Base-by-base conservation (phyloP, 2,329 filamentous ascomycete species). In the Xylariaceae sp. region DNA sequence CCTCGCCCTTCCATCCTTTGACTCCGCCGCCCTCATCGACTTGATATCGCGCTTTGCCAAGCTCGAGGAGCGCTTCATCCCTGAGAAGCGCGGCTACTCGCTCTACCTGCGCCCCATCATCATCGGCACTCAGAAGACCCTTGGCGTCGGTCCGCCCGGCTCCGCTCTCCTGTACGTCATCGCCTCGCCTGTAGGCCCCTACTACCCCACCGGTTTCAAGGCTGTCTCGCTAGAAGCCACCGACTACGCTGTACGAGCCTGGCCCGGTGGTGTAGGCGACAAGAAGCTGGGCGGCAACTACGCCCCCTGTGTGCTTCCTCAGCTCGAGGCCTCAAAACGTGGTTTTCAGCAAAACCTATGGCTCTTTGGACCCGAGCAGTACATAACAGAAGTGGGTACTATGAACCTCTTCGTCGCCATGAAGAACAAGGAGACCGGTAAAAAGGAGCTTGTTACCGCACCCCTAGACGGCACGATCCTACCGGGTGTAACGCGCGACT, bases 251-350 rank as follows among this genome's bases (percentile, higher is more conserved):
- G 91, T 96, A 59, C 90, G 94, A 63, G 94, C 94, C 54, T 99
- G 94, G 94, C 94, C 94, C 46, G 94, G 94, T 57, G 94, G 94
- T 70, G 92, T 96, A 34, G 94, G 94, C 65, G 91, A 97, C 78
- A 95, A 94, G 84, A 99, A 99, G 78, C 85, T 99, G 35, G 94
- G 94, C 59, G 94, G 92, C 68, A 99, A 99, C 81, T 99, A 99
- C 72, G 94, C 94, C n/a, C 94, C 94, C 4, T 97, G 94, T 77
- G 92, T 99, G 67, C 78, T 97, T n/a, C 94, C 94, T 19, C 94
- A 99, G 75, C 83, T 94, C 66, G 84, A 96, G 74, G 94, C 94
- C 42, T 90, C 91, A 45, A 88, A 85, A 72, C 84, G 91, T 54
- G 94, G 94, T 27, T 96, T 91, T 80, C 92, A 97, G 75, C 94